A percentile compares a stretch with the other conserved stretches of the same genome.
These are phyloP conservation scores for Phytophthora vignae DNA, from an alignment of 352 stramenopile genomes.

Conservation along the genomic window DNA sequence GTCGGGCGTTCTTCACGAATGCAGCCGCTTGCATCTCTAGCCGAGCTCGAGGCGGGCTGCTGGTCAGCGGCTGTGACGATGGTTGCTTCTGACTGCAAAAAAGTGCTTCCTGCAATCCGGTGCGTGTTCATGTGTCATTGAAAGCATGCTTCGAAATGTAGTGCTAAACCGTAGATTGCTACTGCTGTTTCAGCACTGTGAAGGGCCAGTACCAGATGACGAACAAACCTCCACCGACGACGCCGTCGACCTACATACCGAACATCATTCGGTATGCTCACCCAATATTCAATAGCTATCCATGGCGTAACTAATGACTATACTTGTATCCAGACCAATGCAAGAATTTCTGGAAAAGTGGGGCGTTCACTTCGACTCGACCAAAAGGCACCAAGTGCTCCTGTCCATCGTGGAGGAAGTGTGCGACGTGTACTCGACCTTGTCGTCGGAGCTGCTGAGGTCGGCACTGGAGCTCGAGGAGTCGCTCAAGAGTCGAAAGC, in stretches of 20 bases:
- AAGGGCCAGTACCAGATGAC: conserved; percentile 93
- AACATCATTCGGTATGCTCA: conserved; percentile 72
- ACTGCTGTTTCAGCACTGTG: conserved; percentile 56
- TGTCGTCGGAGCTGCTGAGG: conserved; percentile 79
- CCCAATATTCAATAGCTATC: background rate
- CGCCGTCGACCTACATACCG: conserved; percentile 73
- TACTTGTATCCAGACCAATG: conserved; percentile 55
- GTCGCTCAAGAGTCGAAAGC: conserved; percentile 89
- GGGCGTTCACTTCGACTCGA: conserved; percentile 59
- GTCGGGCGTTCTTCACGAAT: background rate
- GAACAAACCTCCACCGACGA: conserved; percentile 82
- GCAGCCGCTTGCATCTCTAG: conserved; percentile 51
- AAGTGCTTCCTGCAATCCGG: conserved; percentile 83
- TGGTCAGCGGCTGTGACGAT: conserved; percentile 68
- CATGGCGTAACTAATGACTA: conserved; percentile 1
- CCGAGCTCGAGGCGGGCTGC: conserved; percentile 60
- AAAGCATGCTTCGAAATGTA: background rate
- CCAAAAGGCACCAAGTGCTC: conserved; percentile 56
- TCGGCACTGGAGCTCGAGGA: conserved; percentile 86
- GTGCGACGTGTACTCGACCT: conserved; percentile 62
- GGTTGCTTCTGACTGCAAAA: conserved; percentile 87
- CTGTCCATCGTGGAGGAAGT: conserved; percentile 65
- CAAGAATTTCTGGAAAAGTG: conserved; percentile 79
- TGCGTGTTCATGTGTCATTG: conserved; percentile 26
- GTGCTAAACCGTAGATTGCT: background rate